Base-by-base conservation (phyloP, 1,284 basidiomycete genomes). In the Trametes hirsuta region DNA sequence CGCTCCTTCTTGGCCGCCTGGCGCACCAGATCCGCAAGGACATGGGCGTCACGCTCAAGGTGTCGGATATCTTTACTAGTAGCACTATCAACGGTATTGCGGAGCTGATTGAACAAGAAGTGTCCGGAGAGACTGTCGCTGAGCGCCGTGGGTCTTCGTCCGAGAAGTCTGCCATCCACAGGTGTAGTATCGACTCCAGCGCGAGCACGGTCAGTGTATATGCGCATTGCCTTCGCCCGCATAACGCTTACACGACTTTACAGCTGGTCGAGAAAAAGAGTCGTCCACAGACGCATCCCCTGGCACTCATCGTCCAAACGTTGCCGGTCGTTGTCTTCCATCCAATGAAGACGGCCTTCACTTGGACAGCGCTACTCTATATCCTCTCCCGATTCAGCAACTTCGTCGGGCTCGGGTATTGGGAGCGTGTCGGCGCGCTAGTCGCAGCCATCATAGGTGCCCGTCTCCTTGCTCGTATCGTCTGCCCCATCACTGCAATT, bases 261-360 rank as follows among this genome's bases (percentile, higher is more conserved):
- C 47, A 57, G 58, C 18, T 54, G 10, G 36, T 41, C 22, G 45
- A 57, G 22, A 66, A 72, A 47, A 53, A 60, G 41, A 50, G 67
- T 21, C 73, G 76, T 48, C 69, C 73, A 11, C 75, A 77, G 56
- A 70, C 66, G 2, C 75, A 79, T 58, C 76, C 76, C 2, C 56
- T 79, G 5, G 69, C 68, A 21, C 66, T 80, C 55, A 58, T 79
- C 34, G 66, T 78, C 2, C 79, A 79, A 65, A 68, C 73, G 4
- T 56, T 80, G 18, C 79, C 78, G 1, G 62, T 76, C n/a, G 37
- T 77, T 2, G 76, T 79, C 64, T 79, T 79, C 63, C 76, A 78
- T 58, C 77, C 77, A 0, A 63, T 79, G 40, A 79, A 78, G 64
- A 68, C 75, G 6, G 76, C 75, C 0, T 66, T 76, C 47, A 77